Base-by-base conservation (phyloP, 2,329 filamentous ascomycete species). In the Fusarium bulbicola region DNA sequence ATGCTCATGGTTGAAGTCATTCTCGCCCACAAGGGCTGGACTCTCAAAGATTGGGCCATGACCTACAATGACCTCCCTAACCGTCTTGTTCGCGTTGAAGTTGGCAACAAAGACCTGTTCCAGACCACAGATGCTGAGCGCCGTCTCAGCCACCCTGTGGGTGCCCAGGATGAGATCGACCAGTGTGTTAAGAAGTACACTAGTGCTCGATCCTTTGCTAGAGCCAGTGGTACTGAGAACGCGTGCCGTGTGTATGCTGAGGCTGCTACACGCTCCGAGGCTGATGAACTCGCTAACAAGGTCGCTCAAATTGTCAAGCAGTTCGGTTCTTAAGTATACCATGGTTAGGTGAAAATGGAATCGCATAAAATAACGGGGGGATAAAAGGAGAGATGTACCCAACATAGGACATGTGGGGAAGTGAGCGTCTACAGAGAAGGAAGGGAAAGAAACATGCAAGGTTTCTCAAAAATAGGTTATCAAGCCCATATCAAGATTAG, bases 61-160 rank as follows among this genome's bases (percentile, higher is more conserved):
- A 98, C 95, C 10, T 99, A 99, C 85, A 92, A 90, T 30, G 96
- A 99, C 82, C 91, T 98, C 20, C 96, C 96, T 59, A 98, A 98
- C 85, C 92, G 95, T 36, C 91, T 99, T n/a, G 93, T 97, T 65
- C 93, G 95, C 69, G 95, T 98, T 70, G 92, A 97, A 80, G 96
- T 99, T 59, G 88, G 87, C 58, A 91, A 98, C 85, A 93, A 97
- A 80, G 93, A 93, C 76, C 89, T 94, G 57, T 99, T 98, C 89
- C 91, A 93, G 82, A 94, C 95, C 2, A 95, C 94, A 2, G 95
- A 98, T 74, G 96, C 96, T 5, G 96, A 99, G 87, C 90, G 96
- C 73, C 93, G 92, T 79, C 90, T 99, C 18, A 92, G 92, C 78
- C 91, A 91, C 63, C 96, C 96, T 0, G 84, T 87, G 14, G 94